Evolutionary conservation across 805 yeast genomes (phyloP), one percentile per base, ranked within the genome.

Genomic region (Lipomyces spencermartinsiae): DNA sequence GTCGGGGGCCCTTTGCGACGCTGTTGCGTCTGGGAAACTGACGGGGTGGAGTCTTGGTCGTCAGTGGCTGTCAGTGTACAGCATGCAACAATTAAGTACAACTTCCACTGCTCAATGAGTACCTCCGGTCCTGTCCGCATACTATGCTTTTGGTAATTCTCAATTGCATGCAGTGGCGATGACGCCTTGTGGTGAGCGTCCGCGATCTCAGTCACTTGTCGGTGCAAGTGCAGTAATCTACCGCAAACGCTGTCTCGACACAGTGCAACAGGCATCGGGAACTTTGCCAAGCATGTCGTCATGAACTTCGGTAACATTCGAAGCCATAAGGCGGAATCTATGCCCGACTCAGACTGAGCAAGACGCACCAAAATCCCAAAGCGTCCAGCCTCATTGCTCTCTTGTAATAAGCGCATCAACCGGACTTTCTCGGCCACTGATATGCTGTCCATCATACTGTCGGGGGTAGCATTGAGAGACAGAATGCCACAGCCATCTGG

Each of bases 261-360:
- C 65, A 95, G 81, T 0, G 98, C 99, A 78, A 94, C 92, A 0
- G 97, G 94, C 76, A 94, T 89, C 0, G 99, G 98, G 74, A 97
- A 93, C 59, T 83, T 84, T 68, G 87, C 91, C 69, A 91, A 92
- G 67, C 95, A 87, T 0, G 87, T 82, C 43, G 85, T 87, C 55
- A 95, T 79, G 1, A 95, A 80, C 49, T 84, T 85, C 1, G 98
- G 98, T 74, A 91, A 93, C 0, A 89, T 85, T 69, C 97, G 85
- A 74, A 94, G 89, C 99, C 99, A 95, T n/a, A 95, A 80, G 0
- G 98, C 97, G 0, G 97, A 88, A 79, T 95, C 99, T 9, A 95
- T 93, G 1, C 98, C 98, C 75, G 93, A 91, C 67, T 90, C 97
- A 1, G 97, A 90, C 72, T 92, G 97, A 0, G 97, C 97, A 6